These are phyloP conservation scores for Penicillium manginii DNA, from an alignment of 495 filamentous ascomycete genomes.

Conservation along the genomic window DNA sequence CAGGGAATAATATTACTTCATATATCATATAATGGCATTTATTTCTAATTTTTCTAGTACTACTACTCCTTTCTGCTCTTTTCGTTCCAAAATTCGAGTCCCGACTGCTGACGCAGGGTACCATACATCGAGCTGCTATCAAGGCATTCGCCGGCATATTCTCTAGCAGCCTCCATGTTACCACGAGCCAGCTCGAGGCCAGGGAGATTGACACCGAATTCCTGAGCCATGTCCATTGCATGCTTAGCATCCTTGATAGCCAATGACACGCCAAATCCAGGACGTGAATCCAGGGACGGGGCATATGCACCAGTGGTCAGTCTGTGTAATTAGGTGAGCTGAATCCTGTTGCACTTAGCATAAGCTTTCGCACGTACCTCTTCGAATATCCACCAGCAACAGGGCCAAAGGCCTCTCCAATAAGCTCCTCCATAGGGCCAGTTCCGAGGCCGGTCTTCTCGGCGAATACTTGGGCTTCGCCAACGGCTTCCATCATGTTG, in stretches of 20 bases:
- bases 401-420: slow-evolving; percentile 55
- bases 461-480: slow-evolving; percentile 58
- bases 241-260: slow-evolving; percentile 53
- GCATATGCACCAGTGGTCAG: slow-evolving; percentile 50
- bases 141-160: slow-evolving; percentile 47
- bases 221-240: slow-evolving; percentile 41
- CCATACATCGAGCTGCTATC: slow-evolving; percentile 54
- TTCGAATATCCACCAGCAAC: slow-evolving; percentile 54
- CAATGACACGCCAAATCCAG: slow-evolving; percentile 49
- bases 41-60: neutral
- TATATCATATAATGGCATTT: slow-evolving; percentile 8
- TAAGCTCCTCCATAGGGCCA: slow-evolving; percentile 51
- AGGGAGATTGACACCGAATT: slow-evolving; percentile 42
- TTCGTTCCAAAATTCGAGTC: slow-evolving; percentile 51
- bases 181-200: slow-evolving; percentile 38
- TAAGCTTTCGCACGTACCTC: slow-evolving; percentile 29
- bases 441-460: slow-evolving; percentile 58
- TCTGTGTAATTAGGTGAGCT: slow-evolving; percentile 21
- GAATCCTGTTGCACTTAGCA: neutral
- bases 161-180: slow-evolving; percentile 47
- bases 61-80: slow-evolving; percentile 42
- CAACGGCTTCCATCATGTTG: slow-evolving; percentile 54
- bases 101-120: slow-evolving; percentile 44
- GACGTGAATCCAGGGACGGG: slow-evolving; percentile 43
- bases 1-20: slow-evolving; percentile 8